Evolutionary conservation across 257 asterid species (phyloP).

Genomic region (Nicotiana attenuata): DNA sequence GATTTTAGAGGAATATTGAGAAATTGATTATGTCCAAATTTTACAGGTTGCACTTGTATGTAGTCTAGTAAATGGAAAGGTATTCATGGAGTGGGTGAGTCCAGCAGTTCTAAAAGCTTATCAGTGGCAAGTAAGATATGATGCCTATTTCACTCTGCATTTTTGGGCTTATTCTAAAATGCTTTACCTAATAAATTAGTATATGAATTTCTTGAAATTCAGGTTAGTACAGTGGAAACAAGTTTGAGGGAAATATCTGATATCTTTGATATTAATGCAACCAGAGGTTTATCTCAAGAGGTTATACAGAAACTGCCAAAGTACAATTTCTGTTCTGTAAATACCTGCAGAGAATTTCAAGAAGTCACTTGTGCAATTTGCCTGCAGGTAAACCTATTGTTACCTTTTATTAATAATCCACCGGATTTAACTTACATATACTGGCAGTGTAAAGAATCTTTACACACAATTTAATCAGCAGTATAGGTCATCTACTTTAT

Average conservation of each 20-base stretch:
- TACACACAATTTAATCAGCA: not conserved
- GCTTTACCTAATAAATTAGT: not conserved
- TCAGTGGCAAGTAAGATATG: constrained; percentile 72
- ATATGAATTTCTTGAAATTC: constrained; percentile 4
- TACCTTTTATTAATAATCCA: not conserved
- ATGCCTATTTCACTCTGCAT: not conserved
- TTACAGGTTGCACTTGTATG: constrained; percentile 75
- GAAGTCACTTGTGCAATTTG: constrained; percentile 66
- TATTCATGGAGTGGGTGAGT: constrained; percentile 97
- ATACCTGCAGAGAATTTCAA: constrained; percentile 10
- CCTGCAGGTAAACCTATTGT: constrained; percentile 48
- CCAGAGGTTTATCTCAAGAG: constrained; percentile 51
- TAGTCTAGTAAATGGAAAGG: constrained; percentile 83
- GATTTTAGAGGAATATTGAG: not conserved
- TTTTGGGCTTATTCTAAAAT: not conserved
- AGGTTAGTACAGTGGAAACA: constrained; percentile 69
- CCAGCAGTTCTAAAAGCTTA: constrained; percentile 94
- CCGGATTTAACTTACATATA: not conserved
- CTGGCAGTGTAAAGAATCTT: not conserved
- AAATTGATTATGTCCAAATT: constrained; percentile 2
- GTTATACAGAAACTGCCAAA: constrained; percentile 47
- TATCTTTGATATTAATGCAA: constrained; percentile 58
- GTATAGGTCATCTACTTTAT: no score
- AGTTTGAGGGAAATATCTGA: constrained; percentile 70
- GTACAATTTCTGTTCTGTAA: constrained; percentile 25